Evolutionary conservation across 2,329 filamentous ascomycete species (phyloP).

Genomic region (Fusarium lateritium): DNA sequence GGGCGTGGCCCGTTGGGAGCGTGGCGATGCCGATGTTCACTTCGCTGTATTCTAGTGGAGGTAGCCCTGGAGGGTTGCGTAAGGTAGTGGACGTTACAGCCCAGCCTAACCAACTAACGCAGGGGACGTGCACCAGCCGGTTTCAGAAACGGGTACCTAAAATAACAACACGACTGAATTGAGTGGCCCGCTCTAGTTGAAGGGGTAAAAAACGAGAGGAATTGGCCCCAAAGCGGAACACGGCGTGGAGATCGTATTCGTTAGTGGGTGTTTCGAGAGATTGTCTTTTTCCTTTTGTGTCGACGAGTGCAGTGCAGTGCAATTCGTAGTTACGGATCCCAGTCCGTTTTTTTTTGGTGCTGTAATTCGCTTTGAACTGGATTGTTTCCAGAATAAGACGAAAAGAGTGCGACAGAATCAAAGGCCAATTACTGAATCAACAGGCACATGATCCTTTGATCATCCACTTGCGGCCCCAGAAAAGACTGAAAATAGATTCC

Average conservation of each 20-base stretch:
- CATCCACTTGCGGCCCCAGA: conserved; percentile 3
- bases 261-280: conserved; percentile 38
- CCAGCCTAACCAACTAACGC: conserved; percentile 36
- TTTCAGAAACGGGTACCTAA: conserved; percentile 42
- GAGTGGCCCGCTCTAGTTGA: conserved; percentile 19
- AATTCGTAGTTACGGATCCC: conserved; percentile 1
- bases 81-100: conserved; percentile 35
- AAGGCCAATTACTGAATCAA: conserved; percentile 22
- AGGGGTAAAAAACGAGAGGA: conserved; percentile 24
- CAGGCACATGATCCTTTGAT: conserved; percentile 25
- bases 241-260: conserved; percentile 46
- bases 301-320: conserved; percentile 9
- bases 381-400: conserved; percentile 18
- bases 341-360: conserved; percentile 18
- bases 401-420: conserved; percentile 23
- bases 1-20: conserved; percentile 45
- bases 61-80: conserved; percentile 21
- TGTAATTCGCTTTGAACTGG: neutral
- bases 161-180: conserved; percentile 41
- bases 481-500: conserved; percentile 4
- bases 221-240: conserved; percentile 34
- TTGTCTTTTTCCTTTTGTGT: conserved; percentile 20
- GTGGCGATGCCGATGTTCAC: conserved; percentile 46
- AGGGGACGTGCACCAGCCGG: conserved; percentile 42
- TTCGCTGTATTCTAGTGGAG: conserved; percentile 30